Conservation (phyloP, 345 rosid genomes). For the Eucalyptus urophylla region DNA sequence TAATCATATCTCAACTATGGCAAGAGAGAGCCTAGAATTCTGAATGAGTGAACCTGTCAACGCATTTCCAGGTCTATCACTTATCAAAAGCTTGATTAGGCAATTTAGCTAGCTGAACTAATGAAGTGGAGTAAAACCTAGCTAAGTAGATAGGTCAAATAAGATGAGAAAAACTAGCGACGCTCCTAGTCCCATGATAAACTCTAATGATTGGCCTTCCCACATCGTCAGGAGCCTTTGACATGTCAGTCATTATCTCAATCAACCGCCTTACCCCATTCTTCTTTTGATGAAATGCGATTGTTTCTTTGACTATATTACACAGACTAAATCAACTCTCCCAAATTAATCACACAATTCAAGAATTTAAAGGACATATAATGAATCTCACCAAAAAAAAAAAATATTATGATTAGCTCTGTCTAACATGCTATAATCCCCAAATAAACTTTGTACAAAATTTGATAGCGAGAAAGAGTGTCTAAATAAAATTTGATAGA, state of each 20-base stretch:
- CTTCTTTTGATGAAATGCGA: not conserved
- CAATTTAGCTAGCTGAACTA: not conserved
- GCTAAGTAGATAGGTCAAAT: too few species aligned
- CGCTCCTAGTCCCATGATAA: not conserved
- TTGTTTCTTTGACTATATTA: not conserved
- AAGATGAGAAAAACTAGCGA: too few species aligned
- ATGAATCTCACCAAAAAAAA: not conserved
- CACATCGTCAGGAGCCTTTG: not conserved
- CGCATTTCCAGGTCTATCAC: not conserved
- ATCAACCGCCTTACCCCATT: not conserved
- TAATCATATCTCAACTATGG: not conserved
- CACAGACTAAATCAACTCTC: not conserved
- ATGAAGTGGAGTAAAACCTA: not conserved
- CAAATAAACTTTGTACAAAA: not conserved
- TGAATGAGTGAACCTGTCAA: not conserved
- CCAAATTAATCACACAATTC: not conserved
- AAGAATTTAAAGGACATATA: not conserved
- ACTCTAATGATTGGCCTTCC: not conserved
- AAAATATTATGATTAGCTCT: rapidly evolving
- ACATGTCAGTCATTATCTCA: not conserved
- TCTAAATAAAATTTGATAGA: not conserved
- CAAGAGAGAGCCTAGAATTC: not conserved
- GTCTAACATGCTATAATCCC: rapidly evolving
- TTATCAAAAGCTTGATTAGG: not conserved
- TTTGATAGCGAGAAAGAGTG: not conserved